Evolutionary conservation across 2,329 filamentous ascomycete species (phyloP), one percentile per base, ranked within the genome.

Genomic region (Raffaelea ambrosiae): DNA sequence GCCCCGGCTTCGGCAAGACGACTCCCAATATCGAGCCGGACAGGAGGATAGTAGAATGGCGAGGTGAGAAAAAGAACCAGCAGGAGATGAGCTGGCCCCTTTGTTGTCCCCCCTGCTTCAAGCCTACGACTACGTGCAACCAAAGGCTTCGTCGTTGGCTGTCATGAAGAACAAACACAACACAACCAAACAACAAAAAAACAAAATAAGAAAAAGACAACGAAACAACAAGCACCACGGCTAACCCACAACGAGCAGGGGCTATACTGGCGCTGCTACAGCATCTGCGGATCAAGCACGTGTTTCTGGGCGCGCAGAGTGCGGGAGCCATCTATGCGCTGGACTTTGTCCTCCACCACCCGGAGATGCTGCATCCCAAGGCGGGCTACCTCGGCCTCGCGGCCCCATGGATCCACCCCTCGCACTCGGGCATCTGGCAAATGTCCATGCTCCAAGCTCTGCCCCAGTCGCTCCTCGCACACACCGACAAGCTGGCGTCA

Each of bases 1-100:
- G 65, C 5, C 65, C 66, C 0, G 65, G 65, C 9, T 58, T 67
- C 39, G 66, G 65, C 11, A 58, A 59, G 7, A 66, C 63, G 5
- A 13, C 26, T 29, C 26, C 26, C 26, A 13, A 29, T 13, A 29
- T 29, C 13, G 26, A 7, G 26, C 26, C 26, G 26, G 26, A 29
- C 7, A 29, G 13, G 26, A 29, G 26, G 26, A 7, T 29, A 29
- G 26, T 13, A 7, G 26, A 29, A 13, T 29, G 26, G 26, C 26
- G 26, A 29, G 26, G 26, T 29, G 13, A 29, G 26, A 29, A 29
- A 29, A 13, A 29, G 26, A 29, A 13, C 7, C 13, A 7, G 26
- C 26, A 13, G 26, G 26, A 29, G n/a, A n/a, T n/a, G n/a, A n/a
- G n/a, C n/a, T n/a, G n/a, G n/a, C n/a, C n/a, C n/a, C n/a, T n/a